A percentile compares a stretch with the other conserved stretches of the same genome.
phyloP scores from a whole-genome alignment of 2,329 filamentous ascomycete genomes.

The Calonectria pseudoturangicola region DNA sequence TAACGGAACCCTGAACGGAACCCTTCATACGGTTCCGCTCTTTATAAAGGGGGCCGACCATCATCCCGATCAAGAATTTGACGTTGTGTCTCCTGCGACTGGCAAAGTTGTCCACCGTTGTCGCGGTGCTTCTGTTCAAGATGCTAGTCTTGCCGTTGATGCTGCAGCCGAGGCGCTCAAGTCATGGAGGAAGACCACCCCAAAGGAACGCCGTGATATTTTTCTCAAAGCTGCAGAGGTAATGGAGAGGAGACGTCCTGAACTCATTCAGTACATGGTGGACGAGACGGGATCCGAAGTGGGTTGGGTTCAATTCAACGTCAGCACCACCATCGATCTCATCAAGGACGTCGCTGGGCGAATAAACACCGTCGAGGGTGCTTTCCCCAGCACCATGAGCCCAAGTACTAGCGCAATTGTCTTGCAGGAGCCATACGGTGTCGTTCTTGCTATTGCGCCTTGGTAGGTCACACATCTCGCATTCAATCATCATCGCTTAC shows the following conservation, averaged over 20 bases:
- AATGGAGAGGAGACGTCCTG: conserved; percentile 74
- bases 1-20: conserved; percentile 21
- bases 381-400: conserved; percentile 59
- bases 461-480: conserved; percentile 73
- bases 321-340: conserved; percentile 60
- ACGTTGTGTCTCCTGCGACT: conserved; percentile 74
- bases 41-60: conserved; percentile 67
- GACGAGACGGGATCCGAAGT: conserved; percentile 66
- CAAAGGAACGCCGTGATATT: conserved; percentile 78
- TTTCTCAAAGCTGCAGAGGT: conserved; percentile 81
- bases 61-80: conserved; percentile 68
- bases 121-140: conserved; percentile 72
- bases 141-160: conserved; percentile 71
- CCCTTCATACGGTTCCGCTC: conserved; percentile 60
- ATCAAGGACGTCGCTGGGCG: conserved; percentile 67
- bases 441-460: conserved; percentile 86
- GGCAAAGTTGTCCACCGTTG: conserved; percentile 73
- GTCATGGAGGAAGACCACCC: conserved; percentile 79
- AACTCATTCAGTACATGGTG: conserved; percentile 76
- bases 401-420: conserved; percentile 73
- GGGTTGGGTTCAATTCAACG: conserved; percentile 65
- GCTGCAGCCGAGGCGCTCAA: conserved; percentile 80
- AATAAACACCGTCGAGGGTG: conserved; percentile 62
- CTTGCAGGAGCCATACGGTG: conserved; percentile 85
- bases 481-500: conserved; percentile 7